Evolutionary conservation across 805 yeast genomes (phyloP).

Genomic region (Teunomyces kruisii): DNA sequence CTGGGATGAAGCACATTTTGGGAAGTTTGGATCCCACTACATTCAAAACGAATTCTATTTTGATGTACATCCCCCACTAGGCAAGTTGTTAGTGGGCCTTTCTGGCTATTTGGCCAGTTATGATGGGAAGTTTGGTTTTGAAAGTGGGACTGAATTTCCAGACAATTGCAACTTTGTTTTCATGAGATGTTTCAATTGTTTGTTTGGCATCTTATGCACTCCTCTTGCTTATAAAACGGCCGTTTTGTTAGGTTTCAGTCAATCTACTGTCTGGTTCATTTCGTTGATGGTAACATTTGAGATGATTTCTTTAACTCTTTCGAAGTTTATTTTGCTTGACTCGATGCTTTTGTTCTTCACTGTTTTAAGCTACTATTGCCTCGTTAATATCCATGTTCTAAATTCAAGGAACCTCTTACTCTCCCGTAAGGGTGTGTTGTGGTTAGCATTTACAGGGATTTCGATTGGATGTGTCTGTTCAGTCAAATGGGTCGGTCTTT

Average conservation of each 20-base stretch:
- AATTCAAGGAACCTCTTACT: conserved; percentile 39
- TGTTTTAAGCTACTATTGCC: conserved; percentile 40
- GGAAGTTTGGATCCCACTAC: conserved; percentile 81
- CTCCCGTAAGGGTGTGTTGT: conserved; percentile 42
- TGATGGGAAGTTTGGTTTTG: conserved; percentile 73
- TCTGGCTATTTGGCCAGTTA: conserved; percentile 83
- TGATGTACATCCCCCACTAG: conserved; percentile 87
- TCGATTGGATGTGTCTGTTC: conserved; percentile 82
- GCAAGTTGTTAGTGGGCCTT: conserved; percentile 75
- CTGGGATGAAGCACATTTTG: conserved; percentile 93
- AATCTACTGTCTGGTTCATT: conserved; percentile 54
- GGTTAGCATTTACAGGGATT: conserved; percentile 63
- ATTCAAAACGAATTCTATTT: conserved; percentile 77
- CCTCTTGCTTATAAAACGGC: conserved; percentile 63
- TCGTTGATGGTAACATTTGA: conserved; percentile 66
- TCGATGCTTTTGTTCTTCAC: conserved; percentile 78
- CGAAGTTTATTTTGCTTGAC: conserved; percentile 73
- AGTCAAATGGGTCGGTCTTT: conserved; percentile 84
- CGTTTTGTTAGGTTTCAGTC: conserved; percentile 25
- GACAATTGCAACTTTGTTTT: conserved; percentile 56
- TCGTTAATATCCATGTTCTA: conserved; percentile 48
- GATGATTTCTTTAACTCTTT: conserved; percentile 65
- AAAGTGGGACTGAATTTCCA: conserved; percentile 65
- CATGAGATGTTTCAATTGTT: conserved; percentile 73
- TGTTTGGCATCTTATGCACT: conserved; percentile 63